These are phyloP conservation scores for Amphibolis antarctica DNA, from an alignment of 106 monocot species.

Conservation along the genomic window DNA sequence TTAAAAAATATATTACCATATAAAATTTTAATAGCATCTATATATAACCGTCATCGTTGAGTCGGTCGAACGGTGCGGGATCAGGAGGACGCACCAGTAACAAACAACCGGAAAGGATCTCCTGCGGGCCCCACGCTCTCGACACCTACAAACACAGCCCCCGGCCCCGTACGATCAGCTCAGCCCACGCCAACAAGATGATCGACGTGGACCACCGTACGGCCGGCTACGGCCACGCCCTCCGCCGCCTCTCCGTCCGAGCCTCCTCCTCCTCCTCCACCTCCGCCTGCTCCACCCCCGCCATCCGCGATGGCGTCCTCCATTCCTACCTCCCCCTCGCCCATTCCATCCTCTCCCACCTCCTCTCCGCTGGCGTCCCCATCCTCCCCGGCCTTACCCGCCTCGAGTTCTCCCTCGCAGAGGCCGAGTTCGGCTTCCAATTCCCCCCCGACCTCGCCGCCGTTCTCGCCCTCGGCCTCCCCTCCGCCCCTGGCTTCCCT, in stretches of 20 bases:
- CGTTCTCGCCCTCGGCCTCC: slow-evolving; percentile 44
- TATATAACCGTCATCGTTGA: too few relatives aligned
- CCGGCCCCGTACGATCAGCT: neutral
- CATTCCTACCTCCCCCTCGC: slow-evolving; percentile 50
- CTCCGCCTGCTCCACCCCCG: slow-evolving; percentile 6
- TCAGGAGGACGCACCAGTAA: too few relatives aligned
- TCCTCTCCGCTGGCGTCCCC: slow-evolving; percentile 30
- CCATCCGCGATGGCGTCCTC: slow-evolving; percentile 22
- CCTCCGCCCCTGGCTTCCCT: slow-evolving; percentile 59
- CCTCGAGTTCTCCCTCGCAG: slow-evolving; percentile 40
- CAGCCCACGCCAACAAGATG: slow-evolving; percentile 5
- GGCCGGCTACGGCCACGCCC: slow-evolving; percentile 6
- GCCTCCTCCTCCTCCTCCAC: slow-evolving; percentile 19
- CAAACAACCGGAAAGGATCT: too few relatives aligned
- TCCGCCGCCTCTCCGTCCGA: slow-evolving; percentile 29
- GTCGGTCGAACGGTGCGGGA: too few relatives aligned
- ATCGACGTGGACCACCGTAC: slow-evolving; percentile 28
- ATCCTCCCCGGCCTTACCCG: slow-evolving; percentile 40
- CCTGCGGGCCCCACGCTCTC: too few relatives aligned
- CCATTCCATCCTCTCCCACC: slow-evolving; percentile 35
- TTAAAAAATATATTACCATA: too few relatives aligned
- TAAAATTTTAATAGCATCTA: too few relatives aligned
- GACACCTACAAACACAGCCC: neutral
- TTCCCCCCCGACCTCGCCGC: slow-evolving; percentile 79
- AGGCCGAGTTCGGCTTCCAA: slow-evolving; percentile 45